Base-by-base conservation (phyloP, 2,329 filamentous ascomycete species). In the Claviceps humidiphila region DNA sequence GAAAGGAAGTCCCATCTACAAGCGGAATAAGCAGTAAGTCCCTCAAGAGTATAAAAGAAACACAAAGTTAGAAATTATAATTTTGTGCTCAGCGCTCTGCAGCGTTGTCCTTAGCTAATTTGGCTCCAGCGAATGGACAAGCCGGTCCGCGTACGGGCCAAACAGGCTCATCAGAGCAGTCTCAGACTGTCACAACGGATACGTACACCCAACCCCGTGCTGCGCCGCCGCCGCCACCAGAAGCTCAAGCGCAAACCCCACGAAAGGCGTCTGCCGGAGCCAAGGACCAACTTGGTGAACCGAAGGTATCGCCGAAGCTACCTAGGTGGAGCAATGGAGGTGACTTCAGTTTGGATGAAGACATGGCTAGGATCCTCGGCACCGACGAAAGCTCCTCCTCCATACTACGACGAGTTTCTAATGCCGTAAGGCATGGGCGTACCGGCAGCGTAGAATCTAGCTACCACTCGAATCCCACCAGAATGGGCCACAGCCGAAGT, bases 301-400 rank as follows among this genome's bases (percentile, higher is more conserved):
- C 66, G 57, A 78, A 80, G 58, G 67, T 68, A 41, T 87, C 84
- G 9, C 82, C 85, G 9, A 82, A 82, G 60, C 71, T 88, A 56
- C 80, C 85, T 58, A 77, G 84, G 61, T 87, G 80, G 80, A 95
- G 85, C 66, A 77, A 80, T 44, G 88, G 87, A 50, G 88, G 84
- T 51, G 89, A 95, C 58, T 93, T 96, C 63, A 93, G 86, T 54
- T 82, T 95, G 84, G 91, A 97, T 58, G 90, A 96, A 66, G 93
- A 97, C 64, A 89, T 96, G 81, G 86, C 87, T 51, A 84, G 90
- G 53, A 91, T 96, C 53, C 74, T 95, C 54, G 85, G 82, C 42
- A 83, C 81, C 20, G 88, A 91, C 55, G 87, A 89, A 64, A 75
- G 77, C 44, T 84, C 82, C 37, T 84, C 87, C 26, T 91, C 87